Evolutionary conservation across 129 eudicot genomes (phyloP).

Genomic region (Oenanthe sinensis): DNA sequence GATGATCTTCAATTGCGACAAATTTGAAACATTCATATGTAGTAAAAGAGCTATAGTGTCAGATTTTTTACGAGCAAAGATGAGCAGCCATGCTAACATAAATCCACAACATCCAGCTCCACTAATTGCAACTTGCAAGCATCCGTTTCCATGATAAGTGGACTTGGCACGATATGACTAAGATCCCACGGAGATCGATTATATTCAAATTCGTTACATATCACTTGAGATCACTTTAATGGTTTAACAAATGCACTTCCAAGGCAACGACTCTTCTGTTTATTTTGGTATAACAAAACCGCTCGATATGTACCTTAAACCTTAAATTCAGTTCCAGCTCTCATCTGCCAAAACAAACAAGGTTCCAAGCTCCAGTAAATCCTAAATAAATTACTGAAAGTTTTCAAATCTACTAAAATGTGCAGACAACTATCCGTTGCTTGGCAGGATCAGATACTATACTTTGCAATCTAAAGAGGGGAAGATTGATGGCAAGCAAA

Average conservation of each 20-base stretch:
- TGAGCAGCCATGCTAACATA: no score
- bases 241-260: neutral
- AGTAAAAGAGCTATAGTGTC: no score
- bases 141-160: no score
- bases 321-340: neutral
- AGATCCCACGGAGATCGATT: no score
- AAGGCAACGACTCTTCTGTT: neutral
- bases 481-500: slow-evolving; percentile 10
- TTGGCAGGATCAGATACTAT: slow-evolving; percentile 6
- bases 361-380: neutral
- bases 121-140: no score
- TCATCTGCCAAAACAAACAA: neutral
- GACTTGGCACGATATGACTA: no score
- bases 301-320: neutral
- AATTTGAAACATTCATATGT: no score
- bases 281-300: neutral
- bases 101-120: no score
- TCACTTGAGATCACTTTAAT: neutral
- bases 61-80: no score
- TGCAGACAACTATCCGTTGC: neutral
- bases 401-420: neutral
- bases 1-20: no score
- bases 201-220: neutral
- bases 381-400: neutral
- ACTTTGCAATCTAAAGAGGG: neutral